These are phyloP conservation scores for Botrytis squamosa DNA, from an alignment of 2,329 filamentous ascomycete species.

Conservation along the genomic window DNA sequence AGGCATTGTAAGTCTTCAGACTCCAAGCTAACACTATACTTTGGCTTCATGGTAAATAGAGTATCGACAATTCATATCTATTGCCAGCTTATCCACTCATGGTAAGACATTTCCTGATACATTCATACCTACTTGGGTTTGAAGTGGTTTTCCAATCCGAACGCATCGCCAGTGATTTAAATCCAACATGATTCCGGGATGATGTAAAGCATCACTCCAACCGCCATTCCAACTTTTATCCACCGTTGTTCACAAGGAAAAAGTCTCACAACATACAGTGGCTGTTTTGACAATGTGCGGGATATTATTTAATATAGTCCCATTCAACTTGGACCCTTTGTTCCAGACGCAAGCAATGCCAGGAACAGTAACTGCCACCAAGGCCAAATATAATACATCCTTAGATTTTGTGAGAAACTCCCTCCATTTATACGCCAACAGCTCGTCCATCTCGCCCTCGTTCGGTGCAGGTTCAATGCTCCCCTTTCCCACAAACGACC, in stretches of 20 bases:
- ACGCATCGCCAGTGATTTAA: background rate
- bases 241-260: background rate
- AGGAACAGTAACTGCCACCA: conserved; percentile 10
- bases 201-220: background rate
- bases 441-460: background rate
- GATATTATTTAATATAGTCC: conserved; percentile 8
- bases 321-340: background rate
- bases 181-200: background rate
- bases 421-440: conserved; percentile 17
- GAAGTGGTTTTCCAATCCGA: background rate
- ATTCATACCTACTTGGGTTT: background rate
- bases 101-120: background rate
- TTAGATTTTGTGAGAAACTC: conserved; percentile 20
- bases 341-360: conserved; percentile 2
- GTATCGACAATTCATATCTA: background rate
- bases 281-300: background rate
- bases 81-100: background rate
- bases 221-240: background rate
- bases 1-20: background rate
- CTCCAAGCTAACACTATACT: background rate
- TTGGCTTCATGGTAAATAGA: background rate
- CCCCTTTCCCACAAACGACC: background rate
- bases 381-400: conserved; percentile 23
- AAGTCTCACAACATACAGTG: background rate
- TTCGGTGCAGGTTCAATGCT: background rate